A percentile compares a stretch with the other conserved stretches of the same genome.
Conservation (phyloP, 306 rosid species). For the Castanea sativa region DNA sequence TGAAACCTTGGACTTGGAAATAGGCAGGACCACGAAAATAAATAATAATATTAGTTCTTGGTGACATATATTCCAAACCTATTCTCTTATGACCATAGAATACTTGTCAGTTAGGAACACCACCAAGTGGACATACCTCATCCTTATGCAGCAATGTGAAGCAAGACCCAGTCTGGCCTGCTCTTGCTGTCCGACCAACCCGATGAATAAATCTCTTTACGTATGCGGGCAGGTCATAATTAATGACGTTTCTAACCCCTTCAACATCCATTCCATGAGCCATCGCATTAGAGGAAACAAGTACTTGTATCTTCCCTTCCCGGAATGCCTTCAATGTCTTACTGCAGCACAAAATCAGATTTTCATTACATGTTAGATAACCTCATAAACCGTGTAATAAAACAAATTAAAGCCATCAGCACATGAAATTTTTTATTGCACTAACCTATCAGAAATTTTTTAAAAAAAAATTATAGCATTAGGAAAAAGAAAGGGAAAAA, state of each 20-base stretch:
- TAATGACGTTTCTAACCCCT: slow-evolving; percentile 81
- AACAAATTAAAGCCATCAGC: background rate
- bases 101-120: background rate
- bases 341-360: slow-evolving; percentile 44
- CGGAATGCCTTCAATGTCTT: slow-evolving; percentile 78
- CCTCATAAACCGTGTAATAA: background rate
- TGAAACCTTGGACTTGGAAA: background rate
- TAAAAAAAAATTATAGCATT: too few relatives aligned
- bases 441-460: too few relatives aligned
- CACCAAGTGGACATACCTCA: slow-evolving; percentile 56
- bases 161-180: slow-evolving; percentile 83
- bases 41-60: background rate
- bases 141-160: slow-evolving; percentile 70
- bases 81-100: background rate
- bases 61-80: background rate
- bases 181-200: slow-evolving; percentile 96
- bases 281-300: slow-evolving; percentile 94
- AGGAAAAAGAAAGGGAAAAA: too few relatives aligned
- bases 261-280: slow-evolving; percentile 98
- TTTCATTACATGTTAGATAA: background rate
- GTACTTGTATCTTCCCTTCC: slow-evolving; percentile 79
- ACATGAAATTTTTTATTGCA: too few relatives aligned
- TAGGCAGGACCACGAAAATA: background rate
- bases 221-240: slow-evolving; percentile 77
- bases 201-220: slow-evolving; percentile 87